These are phyloP conservation scores for Dothistroma pini DNA, from an alignment of 2,329 filamentous ascomycete genomes.

Conservation along the genomic window DNA sequence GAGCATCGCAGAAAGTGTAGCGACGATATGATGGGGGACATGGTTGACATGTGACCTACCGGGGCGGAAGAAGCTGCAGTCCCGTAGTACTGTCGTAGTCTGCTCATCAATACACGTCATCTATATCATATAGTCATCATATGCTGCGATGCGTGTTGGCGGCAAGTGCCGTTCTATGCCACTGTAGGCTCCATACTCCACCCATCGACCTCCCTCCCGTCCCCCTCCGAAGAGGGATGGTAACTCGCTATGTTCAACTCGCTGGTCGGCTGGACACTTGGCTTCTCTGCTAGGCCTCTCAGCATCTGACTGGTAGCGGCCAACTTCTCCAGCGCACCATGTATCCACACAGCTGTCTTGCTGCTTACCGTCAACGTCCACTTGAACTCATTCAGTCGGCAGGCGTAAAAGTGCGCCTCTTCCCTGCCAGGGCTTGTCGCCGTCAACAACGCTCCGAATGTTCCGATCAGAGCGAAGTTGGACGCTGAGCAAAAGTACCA, in stretches of 20 bases:
- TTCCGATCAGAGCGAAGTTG: conserved; percentile 92
- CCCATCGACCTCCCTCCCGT: background rate
- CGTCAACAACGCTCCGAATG: conserved; percentile 85
- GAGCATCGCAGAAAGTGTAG: too few relatives aligned
- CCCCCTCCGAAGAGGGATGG: background rate
- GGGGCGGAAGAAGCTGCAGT: too few relatives aligned
- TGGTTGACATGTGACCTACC: too few relatives aligned
- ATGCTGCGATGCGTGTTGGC: background rate
- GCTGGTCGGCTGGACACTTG: conserved; percentile 17
- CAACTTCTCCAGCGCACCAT: conserved; percentile 44
- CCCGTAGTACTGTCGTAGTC: background rate
- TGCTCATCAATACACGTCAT: background rate
- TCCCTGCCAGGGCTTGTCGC: conserved; percentile 82
- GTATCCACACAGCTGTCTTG: conserved; percentile 58
- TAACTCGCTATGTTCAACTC: background rate
- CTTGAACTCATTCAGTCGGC: conserved; percentile 79
- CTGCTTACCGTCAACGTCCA: conserved; percentile 90
- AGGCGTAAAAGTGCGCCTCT: conserved; percentile 88
- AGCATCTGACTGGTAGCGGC: conserved; percentile 45
- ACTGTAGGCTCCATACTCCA: background rate
- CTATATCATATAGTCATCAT: background rate
- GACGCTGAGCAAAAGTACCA: conserved; percentile 88
- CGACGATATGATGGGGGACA: too few relatives aligned
- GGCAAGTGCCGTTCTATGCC: background rate
- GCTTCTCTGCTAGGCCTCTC: conserved; percentile 44